Base-by-base conservation (phyloP, 1,284 basidiomycete species). In the Heliocybe sulcata region DNA sequence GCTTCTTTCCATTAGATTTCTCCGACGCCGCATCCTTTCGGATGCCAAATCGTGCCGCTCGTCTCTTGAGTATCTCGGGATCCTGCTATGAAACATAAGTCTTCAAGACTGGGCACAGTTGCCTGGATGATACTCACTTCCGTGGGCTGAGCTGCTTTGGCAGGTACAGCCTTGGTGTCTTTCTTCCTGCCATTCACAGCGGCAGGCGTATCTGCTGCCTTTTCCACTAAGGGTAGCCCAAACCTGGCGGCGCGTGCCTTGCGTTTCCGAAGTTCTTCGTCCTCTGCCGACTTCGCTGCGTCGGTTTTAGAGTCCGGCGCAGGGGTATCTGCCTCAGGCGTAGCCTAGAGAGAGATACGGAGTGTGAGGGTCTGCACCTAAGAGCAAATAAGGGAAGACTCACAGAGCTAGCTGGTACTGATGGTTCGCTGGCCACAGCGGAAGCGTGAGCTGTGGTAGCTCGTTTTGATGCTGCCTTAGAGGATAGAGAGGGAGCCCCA, bases 221-320 rank as follows among this genome's bases (percentile, higher is more conserved):
- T 61, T 53, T 81, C 77, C 2, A 87, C 78, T 10, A 85, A 59
- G 1, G 85, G 77, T n/a, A 86, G 80, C 22, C 82, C 82, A 60
- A 89, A 89, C 11, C 86, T 81, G 25, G 73, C 83, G 1, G 86
- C 86, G 29, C 86, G 82, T 47, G 74, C 72, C 61, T 72, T 81
- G 54, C 82, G 80, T 60, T 76, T 84, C 59, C 79, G 81, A 9
- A 74, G 65, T 56, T 87, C 84, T 26, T 72, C 63, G 49, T 83
- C 80, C 29, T 61, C 63, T 1, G 61, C 60, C 1, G 61, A 27
- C 31, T 59, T 48, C 1, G 60, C 33, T 14, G 61, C 56, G 16
- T 57, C 42, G 1, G 55, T 19, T 10, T 57, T 54, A 10, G 48
- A 25, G 22, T 57, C 26, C 3, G 61, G 47, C 2, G 64, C 19